Evolutionary conservation across 2,329 filamentous ascomycete species (phyloP), one percentile per base, ranked within the genome.

Genomic region (Diaporthe capsici): DNA sequence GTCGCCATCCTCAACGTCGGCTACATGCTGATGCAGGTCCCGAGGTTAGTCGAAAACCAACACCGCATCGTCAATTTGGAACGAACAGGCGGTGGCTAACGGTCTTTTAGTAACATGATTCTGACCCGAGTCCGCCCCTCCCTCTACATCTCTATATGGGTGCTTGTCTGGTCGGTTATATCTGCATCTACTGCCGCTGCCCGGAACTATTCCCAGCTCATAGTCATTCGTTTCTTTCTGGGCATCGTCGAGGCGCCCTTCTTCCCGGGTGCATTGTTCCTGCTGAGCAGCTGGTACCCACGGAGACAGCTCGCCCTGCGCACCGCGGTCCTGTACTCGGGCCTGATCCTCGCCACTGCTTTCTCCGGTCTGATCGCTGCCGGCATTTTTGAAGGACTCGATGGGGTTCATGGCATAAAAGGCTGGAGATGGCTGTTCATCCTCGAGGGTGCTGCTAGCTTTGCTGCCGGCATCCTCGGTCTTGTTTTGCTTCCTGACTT

Each of bases 291-390:
- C 68, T 93, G 92, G 90, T 94, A 94, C 79, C 93, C 91, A 0
- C 87, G 92, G 25, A 90, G 90, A 78, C 93, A 93, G 79, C 83
- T 93, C 0, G 90, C 88, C 2, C 85, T 92, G 22, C 86, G 92
- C 22, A 92, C 91, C 28, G 90, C 90, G 10, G 85, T 92, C 17
- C 85, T 85, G 1, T 85, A 88, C 75, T 90, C 91, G 0, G 93
- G 92, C 0, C 90, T 91, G 5, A 85, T 94, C 12, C 87, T 94
- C 9, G 92, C 91, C 0, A 92, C 92, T 0, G 92, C 92, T 0
- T 94, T 94, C 79, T 92, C 91, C 0, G 93, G 92, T 0, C 84
- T 92, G 28, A 86, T 93, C 31, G 89, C 90, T 2, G 90, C 90
- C 1, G 89, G 91, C 6, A 92, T 95, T 68, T 91, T 90, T 0